Evolutionary conservation across 768 basidiomycete genomes (phyloP).

Genomic region (Ramaria sp.): DNA sequence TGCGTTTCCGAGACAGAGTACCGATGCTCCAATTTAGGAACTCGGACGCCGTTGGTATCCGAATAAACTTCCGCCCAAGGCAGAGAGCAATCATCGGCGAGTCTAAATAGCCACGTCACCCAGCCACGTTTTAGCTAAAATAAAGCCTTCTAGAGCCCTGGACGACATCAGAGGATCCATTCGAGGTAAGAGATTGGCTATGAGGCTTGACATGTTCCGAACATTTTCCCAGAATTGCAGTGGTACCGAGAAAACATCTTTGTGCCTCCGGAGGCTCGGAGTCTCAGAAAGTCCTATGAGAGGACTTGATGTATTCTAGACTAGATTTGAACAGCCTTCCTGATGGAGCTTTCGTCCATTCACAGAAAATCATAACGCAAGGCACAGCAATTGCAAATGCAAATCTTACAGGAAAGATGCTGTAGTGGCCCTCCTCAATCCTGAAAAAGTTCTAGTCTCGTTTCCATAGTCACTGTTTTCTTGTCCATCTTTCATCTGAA

Average conservation of each 20-base stretch:
- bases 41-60: slow-evolving; percentile 66
- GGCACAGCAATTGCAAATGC: too few relatives aligned
- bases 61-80: slow-evolving; percentile 11
- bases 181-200: slow-evolving; percentile 32
- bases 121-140: background rate
- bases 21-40: slow-evolving; percentile 36
- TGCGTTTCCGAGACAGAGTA: background rate
- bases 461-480: too few relatives aligned
- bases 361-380: too few relatives aligned
- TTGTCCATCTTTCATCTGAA: too few relatives aligned
- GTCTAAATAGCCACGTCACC: slow-evolving; percentile 4
- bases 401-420: too few relatives aligned
- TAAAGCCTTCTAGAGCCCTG: slow-evolving; percentile 43
- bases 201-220: background rate
- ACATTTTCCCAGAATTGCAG: slow-evolving; percentile 43
- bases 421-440: too few relatives aligned
- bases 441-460: too few relatives aligned
- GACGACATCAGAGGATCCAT: slow-evolving; percentile 77
- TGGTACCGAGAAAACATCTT: slow-evolving; percentile 78
- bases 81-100: slow-evolving; percentile 46
- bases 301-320: too few relatives aligned
- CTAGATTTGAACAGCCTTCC: too few relatives aligned
- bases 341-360: too few relatives aligned
- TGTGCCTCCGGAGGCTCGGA: slow-evolving; percentile 20
- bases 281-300: too few relatives aligned